phyloP scores from a whole-genome alignment of 352 stramenopile species.

The Phytophthora fragariae region DNA sequence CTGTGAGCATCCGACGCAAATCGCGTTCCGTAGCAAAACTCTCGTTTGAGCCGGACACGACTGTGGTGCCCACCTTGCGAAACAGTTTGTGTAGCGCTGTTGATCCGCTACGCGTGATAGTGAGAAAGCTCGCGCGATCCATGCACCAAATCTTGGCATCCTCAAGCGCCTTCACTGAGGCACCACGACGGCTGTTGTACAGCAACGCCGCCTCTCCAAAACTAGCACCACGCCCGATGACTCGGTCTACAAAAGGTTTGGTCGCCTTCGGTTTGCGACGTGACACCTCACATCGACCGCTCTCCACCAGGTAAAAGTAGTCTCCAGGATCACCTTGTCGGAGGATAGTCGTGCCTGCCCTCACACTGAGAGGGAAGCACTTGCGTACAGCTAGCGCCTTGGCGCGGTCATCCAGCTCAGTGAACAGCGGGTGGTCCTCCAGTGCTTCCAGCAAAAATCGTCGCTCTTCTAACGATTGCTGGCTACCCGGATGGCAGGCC shows the following conservation, averaged over 20 bases:
- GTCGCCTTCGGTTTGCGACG: conserved; percentile 66
- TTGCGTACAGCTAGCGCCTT: conserved; percentile 86
- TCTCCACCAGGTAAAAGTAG: conserved; percentile 90
- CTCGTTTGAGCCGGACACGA: conserved; percentile 48
- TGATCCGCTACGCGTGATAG: conserved; percentile 84
- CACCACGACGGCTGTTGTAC: conserved; percentile 95
- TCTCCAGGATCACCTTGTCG: conserved; percentile 83
- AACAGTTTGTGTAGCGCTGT: conserved; percentile 82
- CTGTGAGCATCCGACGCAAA: conserved; percentile 64
- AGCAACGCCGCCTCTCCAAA: conserved; percentile 97
- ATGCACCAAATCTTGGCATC: conserved; percentile 95
- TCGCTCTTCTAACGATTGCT: conserved; percentile 82
- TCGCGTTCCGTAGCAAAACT: conserved; percentile 69
- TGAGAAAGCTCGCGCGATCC: conserved; percentile 85
- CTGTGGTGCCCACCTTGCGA: conserved; percentile 59
- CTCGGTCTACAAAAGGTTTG: conserved; percentile 67
- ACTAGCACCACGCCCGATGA: conserved; percentile 72
- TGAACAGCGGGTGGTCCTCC: conserved; percentile 79
- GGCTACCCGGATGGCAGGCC: conserved; percentile 65
- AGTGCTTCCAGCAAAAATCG: conserved; percentile 77
- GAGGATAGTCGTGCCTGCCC: conserved; percentile 68
- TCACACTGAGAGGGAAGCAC: conserved; percentile 79
- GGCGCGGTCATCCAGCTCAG: conserved; percentile 73
- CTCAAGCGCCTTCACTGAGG: conserved; percentile 88
- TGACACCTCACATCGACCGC: conserved; percentile 77